A percentile compares a stretch with the other conserved stretches of the same genome.
phyloP scores from a whole-genome alignment of 768 basidiomycete genomes.

The Termitomyces sp. region DNA sequence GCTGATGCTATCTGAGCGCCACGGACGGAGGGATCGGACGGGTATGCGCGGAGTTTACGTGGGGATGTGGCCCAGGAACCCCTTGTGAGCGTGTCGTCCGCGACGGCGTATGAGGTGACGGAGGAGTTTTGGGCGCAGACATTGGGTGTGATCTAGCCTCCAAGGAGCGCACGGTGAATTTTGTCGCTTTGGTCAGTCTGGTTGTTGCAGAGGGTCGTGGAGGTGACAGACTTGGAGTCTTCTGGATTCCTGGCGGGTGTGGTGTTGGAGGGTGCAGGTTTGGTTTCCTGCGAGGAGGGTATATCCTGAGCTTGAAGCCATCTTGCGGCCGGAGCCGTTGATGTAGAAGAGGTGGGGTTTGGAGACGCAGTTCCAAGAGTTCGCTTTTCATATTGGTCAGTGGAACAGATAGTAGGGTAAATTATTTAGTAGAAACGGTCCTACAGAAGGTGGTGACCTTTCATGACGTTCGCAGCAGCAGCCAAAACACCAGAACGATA shows the following conservation, averaged over 20 bases:
- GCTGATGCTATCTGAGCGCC: background rate
- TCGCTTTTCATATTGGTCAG: conserved; percentile 4
- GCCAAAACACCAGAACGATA: conserved; percentile 14
- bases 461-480: conserved; percentile 1
- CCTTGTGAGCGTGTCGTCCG: background rate
- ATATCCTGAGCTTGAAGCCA: background rate
- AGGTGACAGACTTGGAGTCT: background rate
- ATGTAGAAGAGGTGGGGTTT: conserved; percentile 11
- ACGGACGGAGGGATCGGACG: background rate
- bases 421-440: too few relatives aligned
- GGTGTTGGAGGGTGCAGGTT: conserved; percentile 5
- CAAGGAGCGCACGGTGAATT: background rate
- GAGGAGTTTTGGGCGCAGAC: too few relatives aligned
- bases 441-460: background rate
- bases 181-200: background rate
- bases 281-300: conserved; percentile 9
- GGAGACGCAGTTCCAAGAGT: conserved; percentile 11
- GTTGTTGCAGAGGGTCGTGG: background rate
- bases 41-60: background rate
- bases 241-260: background rate
- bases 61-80: background rate
- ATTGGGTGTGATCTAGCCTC: too few relatives aligned
- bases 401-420: too few relatives aligned
- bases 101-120: too few relatives aligned
- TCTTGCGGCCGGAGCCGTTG: background rate